phyloP scores from a whole-genome alignment of 345 rosid species.

The Melaleuca quinquenervia region DNA sequence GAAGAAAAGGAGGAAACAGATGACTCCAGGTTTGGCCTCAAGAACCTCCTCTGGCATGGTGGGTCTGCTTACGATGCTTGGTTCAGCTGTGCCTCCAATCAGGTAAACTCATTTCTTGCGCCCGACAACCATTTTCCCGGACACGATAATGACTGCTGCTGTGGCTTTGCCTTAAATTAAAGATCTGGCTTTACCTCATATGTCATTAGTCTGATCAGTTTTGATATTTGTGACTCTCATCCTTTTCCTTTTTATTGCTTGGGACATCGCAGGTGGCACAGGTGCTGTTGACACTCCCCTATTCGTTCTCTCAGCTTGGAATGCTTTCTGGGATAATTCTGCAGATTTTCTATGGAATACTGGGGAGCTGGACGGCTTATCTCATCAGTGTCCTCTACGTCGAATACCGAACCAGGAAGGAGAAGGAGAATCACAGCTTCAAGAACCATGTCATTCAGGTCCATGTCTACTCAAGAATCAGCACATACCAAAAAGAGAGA shows the following conservation, averaged over 20 bases:
- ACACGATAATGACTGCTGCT: not conserved
- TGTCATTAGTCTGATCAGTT: not conserved
- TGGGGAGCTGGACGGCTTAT: conserved; percentile 94
- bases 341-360: conserved; percentile 65
- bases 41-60: conserved; percentile 68
- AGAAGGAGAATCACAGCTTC: conserved; percentile 76
- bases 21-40: conserved; percentile 20
- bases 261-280: conserved; percentile 62
- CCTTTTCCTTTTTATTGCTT: not conserved
- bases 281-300: conserved; percentile 74
- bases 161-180: not conserved
- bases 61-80: conserved; percentile 89
- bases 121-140: not conserved
- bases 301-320: conserved; percentile 88
- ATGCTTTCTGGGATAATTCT: conserved; percentile 72
- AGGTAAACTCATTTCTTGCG: conserved; percentile 17
- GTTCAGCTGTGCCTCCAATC: conserved; percentile 86
- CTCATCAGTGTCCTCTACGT: conserved; percentile 70
- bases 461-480: not conserved
- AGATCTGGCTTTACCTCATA: not conserved
- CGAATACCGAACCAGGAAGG: conserved; percentile 67
- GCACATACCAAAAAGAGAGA: not conserved
- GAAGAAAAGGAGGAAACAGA: conserved; percentile 13
- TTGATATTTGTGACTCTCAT: not conserved
- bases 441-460: conserved; percentile 92